Evolutionary conservation across 306 rosid species (phyloP), one percentile per base, ranked within the genome.

Genomic region (Myrica gale): DNA sequence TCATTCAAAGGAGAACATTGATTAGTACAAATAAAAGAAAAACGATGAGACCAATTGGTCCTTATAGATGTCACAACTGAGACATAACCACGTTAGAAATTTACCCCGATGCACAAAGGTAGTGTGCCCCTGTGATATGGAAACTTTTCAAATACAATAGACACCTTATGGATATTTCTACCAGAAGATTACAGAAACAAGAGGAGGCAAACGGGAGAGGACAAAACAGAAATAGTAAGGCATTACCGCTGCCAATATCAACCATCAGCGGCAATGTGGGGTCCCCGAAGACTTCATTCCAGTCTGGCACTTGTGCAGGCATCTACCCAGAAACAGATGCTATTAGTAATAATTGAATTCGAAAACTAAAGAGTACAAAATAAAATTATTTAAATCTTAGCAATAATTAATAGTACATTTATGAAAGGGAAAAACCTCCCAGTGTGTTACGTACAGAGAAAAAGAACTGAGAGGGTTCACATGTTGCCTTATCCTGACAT

Each of bases 191-290:
- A 5, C 6, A 21, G 39, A 57, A 57, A 9, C 39, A n/a, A n/a
- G 7, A 54, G 60, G 19, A 10, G 54, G 70, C 20, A 76, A 23
- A 74, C 43, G 56, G 72, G 61, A 16, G 15, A 45, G 21, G 70
- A n/a, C 7, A 56, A 63, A 72, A 17, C 32, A 60, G 15, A 4
- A 60, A 10, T 8, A n/a, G 21, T 65, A 66, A 42, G 19, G 23
- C 50, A 66, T 81, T 87, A 90, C 98, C 98, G 75, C 96, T 86
- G 86, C 98, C 98, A 81, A 94, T 84, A 84, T 94, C 97, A 50
- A 90, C 93, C 92, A 85, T 90, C 76, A 94, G 97, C 12, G 98
- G 98, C 85, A 94, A 87, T 15, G 84, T 69, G 47, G 98, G 98
- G 71, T 94, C 96, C 11, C 83, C 85, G 84, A 92, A 90, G 48